Base-by-base conservation (phyloP, 2,329 filamentous ascomycete genomes). In the Colletotrichum ledebouriae region DNA sequence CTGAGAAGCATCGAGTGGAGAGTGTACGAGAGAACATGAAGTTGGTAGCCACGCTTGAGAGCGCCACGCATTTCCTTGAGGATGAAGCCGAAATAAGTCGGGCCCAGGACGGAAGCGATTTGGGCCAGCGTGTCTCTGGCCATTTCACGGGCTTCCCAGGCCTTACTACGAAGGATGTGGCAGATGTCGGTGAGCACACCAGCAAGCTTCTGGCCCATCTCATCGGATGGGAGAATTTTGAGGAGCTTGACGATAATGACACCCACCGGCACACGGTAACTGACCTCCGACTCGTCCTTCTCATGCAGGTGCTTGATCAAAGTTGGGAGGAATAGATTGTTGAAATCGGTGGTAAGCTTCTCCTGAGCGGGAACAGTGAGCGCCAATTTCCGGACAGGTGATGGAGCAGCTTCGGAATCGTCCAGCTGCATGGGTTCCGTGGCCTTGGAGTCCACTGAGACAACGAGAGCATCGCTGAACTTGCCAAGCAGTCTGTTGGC, bases 21-120 rank as follows among this genome's bases (percentile, higher is more conserved):
- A 0, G 96, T 98, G 78, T 93, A 99, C 0, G 95, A 98, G 25
- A 99, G 84, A 10, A 99, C 94, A 77, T 99, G 96, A 44, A 98
- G 86, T 75, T 99, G 96, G 75, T 97, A 97, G 4, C 96, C 96
- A 74, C 90, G 88, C 53, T 90, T 90, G 12, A 99, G 85, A 6
- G 95, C 93, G 65, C 91, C 91, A 57, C 94, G 87, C 25, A 99
- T 83, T 76, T 98, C 94, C 76, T 94, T 97, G 66, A 99, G 83
- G n/a, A 99, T 90, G 77, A 98, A 98, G 2, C 92, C 92, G 73
- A 99, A 91, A 77, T 93, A 97, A 1, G 88, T 85, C 0, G 95
- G 88, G 0, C 96, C 96, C 44, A 98, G 85, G 39, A 97, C 85
- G 11, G 88, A 86, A 10, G 94, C 88, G 72, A 98, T 96, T 69